Base-by-base conservation (phyloP, 768 basidiomycete genomes). In the Botryobasidium botryosum region DNA sequence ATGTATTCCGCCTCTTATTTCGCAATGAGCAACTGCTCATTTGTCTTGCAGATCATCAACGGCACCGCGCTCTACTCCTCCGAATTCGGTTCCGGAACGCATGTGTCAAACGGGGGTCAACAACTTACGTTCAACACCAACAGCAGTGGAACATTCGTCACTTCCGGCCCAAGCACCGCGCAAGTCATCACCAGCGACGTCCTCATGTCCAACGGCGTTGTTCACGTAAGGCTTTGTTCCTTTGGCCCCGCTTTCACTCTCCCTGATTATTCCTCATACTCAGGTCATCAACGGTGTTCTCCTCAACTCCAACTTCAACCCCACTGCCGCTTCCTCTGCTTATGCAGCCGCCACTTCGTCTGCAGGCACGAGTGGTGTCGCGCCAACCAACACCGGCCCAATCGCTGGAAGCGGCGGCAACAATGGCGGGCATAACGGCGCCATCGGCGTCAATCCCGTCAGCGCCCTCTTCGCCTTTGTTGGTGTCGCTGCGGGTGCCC, bases 1-100 rank as follows among this genome's bases (percentile, higher is more conserved):
- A 46, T 21, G 72, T 60, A 27, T 40, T 38, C 5, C 24, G 7
- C 13, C 18, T 27, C 17, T 13, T 42, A 37, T 18, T 15, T 24
- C n/a, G n/a, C n/a, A n/a, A n/a, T n/a, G n/a, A n/a, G n/a, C n/a
- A n/a, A n/a, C n/a, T n/a, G n/a, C n/a, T n/a, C n/a, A n/a, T n/a
- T n/a, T n/a, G n/a, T n/a, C 15, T 17, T 36, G 15, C 43, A 77
- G 74, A 57, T 74, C 47, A 70, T 84, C 52, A 82, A 82, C 58
- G 79, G 75, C 21, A 68, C 79, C 1, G 67, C 74, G 0, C 57
- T 72, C 8, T 84, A 84, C 62, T 77, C 77, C 1, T 65, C 74
- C 1, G 47, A 60, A 8, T 57, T 82, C 29, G 43, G 55, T 4
- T 51, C 60, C n/a, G 29, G 37, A 21, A 27, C 52, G 5, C 5